Evolutionary conservation across 1,284 basidiomycete genomes (phyloP), one percentile per base, ranked within the genome.

Genomic region (Apiotrichum domesticum): DNA sequence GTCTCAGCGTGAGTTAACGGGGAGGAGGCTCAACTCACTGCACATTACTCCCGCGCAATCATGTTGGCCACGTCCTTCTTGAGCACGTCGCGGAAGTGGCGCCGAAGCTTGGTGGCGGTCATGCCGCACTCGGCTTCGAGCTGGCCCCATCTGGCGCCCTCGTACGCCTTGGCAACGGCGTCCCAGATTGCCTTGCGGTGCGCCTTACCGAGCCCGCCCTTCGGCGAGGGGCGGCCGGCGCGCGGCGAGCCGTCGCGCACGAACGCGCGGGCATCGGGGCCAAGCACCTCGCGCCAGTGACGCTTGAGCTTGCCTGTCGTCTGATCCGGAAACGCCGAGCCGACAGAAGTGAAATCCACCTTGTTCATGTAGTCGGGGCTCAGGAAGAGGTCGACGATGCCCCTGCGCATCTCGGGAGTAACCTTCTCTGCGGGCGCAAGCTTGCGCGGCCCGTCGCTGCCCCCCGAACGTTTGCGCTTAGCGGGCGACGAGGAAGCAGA

Each of bases 281-380:
- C 62, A 3, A 71, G 61, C 6, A 68, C 63, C 56, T 71, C 63
- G 46, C 64, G 65, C 68, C 69, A 69, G 57, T 71, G 69, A 8
- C 68, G 62, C 8, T 57, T 46, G 15, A 67, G 52, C 49, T 67
- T 68, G 13, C 52, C 33, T 29, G 44, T 29, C 0, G 48, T 58
- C 34, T 45, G 35, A 1, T 40, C 47, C 8, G 35, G 14, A n/a
- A 34, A n/a, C 4, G n/a, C 15, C 4, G 47, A 8, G 35, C 8
- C 54, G 21, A 62, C 39, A 3, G 55, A 43, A 15, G 51, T 54
- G 54, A 61, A 63, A 29, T 60, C 51, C 55, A 65, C 34, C 6
- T 21, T 39, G 43, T 58, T 61, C 54, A 53, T 41, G 56, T 57
- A 70, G 3, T 32, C 34, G 1, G 66, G 15, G 3, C 11, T 33